Evolutionary conservation across 352 stramenopile species (phyloP), one percentile per base, ranked within the genome.

Genomic region (Globisporangium nagaii): DNA sequence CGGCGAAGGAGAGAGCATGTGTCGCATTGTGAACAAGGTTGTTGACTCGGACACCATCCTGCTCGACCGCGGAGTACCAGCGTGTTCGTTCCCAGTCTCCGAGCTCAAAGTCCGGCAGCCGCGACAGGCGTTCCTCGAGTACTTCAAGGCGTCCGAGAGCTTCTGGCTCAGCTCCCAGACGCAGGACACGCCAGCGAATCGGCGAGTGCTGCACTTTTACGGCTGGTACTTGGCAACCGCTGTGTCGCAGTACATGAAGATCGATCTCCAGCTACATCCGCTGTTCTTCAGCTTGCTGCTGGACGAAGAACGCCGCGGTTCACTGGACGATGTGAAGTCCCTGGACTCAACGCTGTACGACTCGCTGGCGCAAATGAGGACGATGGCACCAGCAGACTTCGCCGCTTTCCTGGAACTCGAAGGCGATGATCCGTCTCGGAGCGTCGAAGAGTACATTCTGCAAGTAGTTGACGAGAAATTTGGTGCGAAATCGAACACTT

Each of bases 161-260:
- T 88, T 78, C 37, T 81, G 69, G 70, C 62, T 89, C n/a, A 89
- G 81, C 48, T 57, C 71, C 10, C 63, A 73, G 24, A 67, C 63
- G 12, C 19, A 2, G 3, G 64, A 88, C 22, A 69, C 60, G 3
- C 22, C 52, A 9, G 58, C 68, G 36, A 87, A 64, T 19, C 72
- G 47, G 1, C 63, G 71, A 0, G 31, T 60, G 12, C 27, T 88
- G 9, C 36, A 48, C 13, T 89, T 91, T 36, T 44, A 76, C 7
- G 81, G 78, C 15, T 89, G 78, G 78, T 71, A 88, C n/a, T 13
- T 91, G 17, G 78, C 71, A 3, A 76, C 66, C 30, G 72, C 75
- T 12, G 22, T 91, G 17, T 52, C 69, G 0, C 76, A 91, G 25
- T 73, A 65, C 27, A 66, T 60, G 30, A 60, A 59, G 30, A 67